Evolutionary conservation across 2,329 filamentous ascomycete species (phyloP).

Genomic region (Trichoderma lentiforme): DNA sequence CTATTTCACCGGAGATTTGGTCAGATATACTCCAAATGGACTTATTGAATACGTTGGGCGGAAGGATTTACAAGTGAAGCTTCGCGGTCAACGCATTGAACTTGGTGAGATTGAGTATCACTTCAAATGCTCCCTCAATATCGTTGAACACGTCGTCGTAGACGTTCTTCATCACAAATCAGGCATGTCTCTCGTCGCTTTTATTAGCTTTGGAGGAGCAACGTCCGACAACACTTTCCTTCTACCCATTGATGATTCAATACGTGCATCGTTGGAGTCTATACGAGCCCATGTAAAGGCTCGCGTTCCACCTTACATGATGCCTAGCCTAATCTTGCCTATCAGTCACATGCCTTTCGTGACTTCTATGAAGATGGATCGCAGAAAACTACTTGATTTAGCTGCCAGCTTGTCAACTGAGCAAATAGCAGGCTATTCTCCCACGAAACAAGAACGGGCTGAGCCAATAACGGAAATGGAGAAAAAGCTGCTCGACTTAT

Average conservation of each 20-base stretch:
- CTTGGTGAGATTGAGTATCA: slow-evolving; percentile 15
- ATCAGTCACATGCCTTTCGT: slow-evolving; percentile 20
- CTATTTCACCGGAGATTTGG: slow-evolving; percentile 11
- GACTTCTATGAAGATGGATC: slow-evolving; percentile 18
- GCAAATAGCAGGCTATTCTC: background rate
- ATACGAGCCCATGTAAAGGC: background rate
- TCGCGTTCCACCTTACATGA: slow-evolving; percentile 22
- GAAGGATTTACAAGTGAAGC: slow-evolving; percentile 14
- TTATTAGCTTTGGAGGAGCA: background rate
- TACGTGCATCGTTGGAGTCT: background rate
- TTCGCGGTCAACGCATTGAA: slow-evolving; percentile 16
- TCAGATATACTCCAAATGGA: slow-evolving; percentile 7
- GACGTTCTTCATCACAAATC: slow-evolving; percentile 5
- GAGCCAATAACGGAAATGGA: slow-evolving; percentile 20
- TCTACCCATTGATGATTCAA: background rate
- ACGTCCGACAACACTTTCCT: background rate
- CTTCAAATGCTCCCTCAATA: background rate
- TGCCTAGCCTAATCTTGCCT: slow-evolving; percentile 21
- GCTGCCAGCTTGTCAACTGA: slow-evolving; percentile 3
- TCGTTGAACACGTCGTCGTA: slow-evolving; percentile 2
- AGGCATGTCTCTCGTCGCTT: background rate
- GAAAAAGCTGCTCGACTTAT: slow-evolving; percentile 23
- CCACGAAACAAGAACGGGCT: background rate
- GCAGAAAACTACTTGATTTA: background rate
- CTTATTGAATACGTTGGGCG: slow-evolving; percentile 9